A percentile compares a stretch with the other conserved stretches of the same genome.
These are phyloP conservation scores for Histomonas meleagridis DNA, from an alignment of 208 protist genomes.

Conservation along the genomic window DNA sequence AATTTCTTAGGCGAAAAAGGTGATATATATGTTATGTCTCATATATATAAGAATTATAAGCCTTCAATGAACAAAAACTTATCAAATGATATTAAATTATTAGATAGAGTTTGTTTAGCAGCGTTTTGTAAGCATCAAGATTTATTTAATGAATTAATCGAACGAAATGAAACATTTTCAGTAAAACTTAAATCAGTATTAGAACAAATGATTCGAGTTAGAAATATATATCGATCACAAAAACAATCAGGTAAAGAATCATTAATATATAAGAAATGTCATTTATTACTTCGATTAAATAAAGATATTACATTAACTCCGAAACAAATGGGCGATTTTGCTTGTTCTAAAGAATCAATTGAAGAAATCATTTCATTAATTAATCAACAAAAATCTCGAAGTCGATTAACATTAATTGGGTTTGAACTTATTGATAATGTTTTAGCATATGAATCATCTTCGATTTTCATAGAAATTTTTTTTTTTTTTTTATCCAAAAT, in stretches of 20 bases:
- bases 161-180: too few relatives aligned
- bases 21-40: not conserved
- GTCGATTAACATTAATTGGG: not conserved
- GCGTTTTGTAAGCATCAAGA: not conserved
- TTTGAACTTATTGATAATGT: not conserved
- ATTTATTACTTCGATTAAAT: not conserved
- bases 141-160: not conserved
- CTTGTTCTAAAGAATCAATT: too few relatives aligned
- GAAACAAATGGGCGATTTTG: not conserved
- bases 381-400: not conserved
- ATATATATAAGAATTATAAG: constrained; percentile 1
- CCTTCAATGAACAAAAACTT: not conserved
- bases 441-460: too few relatives aligned
- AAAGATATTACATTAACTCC: not conserved
- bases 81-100: not conserved
- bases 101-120: not conserved
- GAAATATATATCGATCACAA: not conserved
- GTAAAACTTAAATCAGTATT: not conserved
- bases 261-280: too few relatives aligned
- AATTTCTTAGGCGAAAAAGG: too few relatives aligned
- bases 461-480: not conserved
- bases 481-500: not conserved
- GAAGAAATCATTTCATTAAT: too few relatives aligned
- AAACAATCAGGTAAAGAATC: too few relatives aligned
- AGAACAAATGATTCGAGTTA: constrained; percentile 1